Conservation (phyloP, 2,329 filamentous ascomycete species). For the Xylaria sp. region DNA sequence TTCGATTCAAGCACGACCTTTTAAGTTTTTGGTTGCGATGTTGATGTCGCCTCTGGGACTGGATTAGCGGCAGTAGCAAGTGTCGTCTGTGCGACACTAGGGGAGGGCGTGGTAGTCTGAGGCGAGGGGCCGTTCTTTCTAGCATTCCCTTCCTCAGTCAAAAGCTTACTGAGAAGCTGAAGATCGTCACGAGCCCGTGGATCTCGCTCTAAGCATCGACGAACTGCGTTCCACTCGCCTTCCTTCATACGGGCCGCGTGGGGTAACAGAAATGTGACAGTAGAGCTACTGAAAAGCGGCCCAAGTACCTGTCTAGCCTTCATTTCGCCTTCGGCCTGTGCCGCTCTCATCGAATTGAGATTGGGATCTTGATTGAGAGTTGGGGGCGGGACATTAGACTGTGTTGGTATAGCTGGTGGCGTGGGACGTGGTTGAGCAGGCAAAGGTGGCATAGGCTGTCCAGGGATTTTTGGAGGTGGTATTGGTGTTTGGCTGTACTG, state of each 20-base stretch:
- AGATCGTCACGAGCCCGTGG: conserved; percentile 72
- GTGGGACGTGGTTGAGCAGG: conserved; percentile 30
- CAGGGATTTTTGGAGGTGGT: conserved; percentile 49
- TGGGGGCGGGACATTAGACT: conserved; percentile 35
- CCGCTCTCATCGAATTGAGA: conserved; percentile 53
- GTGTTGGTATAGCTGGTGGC: conserved; percentile 22
- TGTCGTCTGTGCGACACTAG: conserved; percentile 49
- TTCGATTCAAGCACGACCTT: conserved; percentile 15
- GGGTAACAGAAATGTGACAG: conserved; percentile 74
- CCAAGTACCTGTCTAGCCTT: conserved; percentile 73
- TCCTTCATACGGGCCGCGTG: conserved; percentile 74
- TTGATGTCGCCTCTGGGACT: conserved; percentile 35
- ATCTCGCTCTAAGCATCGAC: conserved; percentile 72
- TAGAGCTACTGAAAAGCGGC: conserved; percentile 68
- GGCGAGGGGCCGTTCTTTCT: conserved; percentile 44
- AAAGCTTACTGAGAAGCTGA: conserved; percentile 63
- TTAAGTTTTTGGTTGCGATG: conserved; percentile 44
- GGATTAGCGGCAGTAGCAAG: conserved; percentile 46
- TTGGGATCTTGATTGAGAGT: conserved; percentile 50
- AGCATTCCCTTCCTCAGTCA: conserved; percentile 60
- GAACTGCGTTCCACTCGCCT: conserved; percentile 79
- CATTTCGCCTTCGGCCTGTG: conserved; percentile 63
- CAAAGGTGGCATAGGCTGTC: conserved; percentile 43
- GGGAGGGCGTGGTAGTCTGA: conserved; percentile 40
- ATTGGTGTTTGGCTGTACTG: conserved; percentile 50